phyloP scores from a whole-genome alignment of 441 rosid species.

The Manihot esculenta region DNA sequence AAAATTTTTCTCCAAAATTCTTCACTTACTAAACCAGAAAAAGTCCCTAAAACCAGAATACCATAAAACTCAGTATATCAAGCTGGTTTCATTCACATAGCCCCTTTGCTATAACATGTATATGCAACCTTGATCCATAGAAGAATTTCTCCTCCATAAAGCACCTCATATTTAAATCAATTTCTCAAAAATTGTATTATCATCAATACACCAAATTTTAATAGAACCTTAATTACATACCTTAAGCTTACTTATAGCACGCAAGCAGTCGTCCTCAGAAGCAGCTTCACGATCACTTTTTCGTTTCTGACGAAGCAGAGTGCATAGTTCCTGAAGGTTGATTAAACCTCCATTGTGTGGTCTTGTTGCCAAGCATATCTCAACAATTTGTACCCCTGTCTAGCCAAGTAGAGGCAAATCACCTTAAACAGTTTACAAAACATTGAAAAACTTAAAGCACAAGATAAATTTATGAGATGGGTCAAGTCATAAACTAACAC shows the following conservation, averaged over 20 bases:
- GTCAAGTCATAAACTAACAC: neutral
- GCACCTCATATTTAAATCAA: constrained; percentile 4
- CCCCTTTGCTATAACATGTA: no score
- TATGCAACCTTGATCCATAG: neutral
- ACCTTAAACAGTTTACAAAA: constrained; percentile 15
- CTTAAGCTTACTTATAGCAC: constrained; percentile 92
- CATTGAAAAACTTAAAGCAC: neutral
- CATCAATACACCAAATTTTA: neutral
- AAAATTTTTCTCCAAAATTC: no score
- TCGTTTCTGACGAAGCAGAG: constrained; percentile 66
- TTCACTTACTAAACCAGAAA: no score
- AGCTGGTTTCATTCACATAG: neutral
- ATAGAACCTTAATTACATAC: constrained; percentile 29
- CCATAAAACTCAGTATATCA: neutral
- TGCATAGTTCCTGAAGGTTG: constrained; percentile 79
- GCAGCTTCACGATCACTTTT: constrained; percentile 79
- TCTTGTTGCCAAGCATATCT: constrained; percentile 91
- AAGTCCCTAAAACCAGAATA: neutral
- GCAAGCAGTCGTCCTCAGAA: constrained; percentile 96
- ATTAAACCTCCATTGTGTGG: constrained; percentile 86
- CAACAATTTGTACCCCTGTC: constrained; percentile 91
- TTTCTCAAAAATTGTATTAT: neutral
- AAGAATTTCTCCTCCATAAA: neutral
- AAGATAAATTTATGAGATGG: neutral
- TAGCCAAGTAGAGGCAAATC: constrained; percentile 34